phyloP scores from a whole-genome alignment of 2,329 filamentous ascomycete species.

The Scedosporium apiospermum region DNA sequence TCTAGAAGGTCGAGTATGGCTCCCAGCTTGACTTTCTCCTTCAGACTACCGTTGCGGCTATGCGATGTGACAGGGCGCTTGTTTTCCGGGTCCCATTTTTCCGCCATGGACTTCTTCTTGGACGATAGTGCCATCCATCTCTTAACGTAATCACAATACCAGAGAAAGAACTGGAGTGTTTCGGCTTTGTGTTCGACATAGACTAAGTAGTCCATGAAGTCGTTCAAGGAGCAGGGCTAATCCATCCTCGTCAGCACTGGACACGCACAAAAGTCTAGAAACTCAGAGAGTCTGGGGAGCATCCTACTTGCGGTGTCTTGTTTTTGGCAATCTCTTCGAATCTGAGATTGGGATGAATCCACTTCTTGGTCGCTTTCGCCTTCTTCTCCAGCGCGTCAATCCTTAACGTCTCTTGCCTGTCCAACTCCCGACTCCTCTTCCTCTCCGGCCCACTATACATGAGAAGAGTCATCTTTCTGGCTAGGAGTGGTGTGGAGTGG shows the following conservation, averaged over 20 bases:
- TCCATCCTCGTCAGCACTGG: background rate
- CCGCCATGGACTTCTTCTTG: slow-evolving; percentile 45
- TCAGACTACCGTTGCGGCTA: slow-evolving; percentile 6
- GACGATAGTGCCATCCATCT: slow-evolving; percentile 37
- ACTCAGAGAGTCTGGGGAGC: background rate
- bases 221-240: slow-evolving; percentile 21
- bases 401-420: background rate
- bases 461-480: slow-evolving; percentile 1
- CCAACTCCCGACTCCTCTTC: background rate
- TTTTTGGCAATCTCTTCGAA: slow-evolving; percentile 11
- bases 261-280: background rate
- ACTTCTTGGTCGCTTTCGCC: slow-evolving; percentile 4
- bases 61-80: slow-evolving; percentile 5
- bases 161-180: slow-evolving; percentile 69
- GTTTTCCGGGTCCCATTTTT: slow-evolving; percentile 43
- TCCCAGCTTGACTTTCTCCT: slow-evolving; percentile 8
- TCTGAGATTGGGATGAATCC: slow-evolving; percentile 6
- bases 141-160: slow-evolving; percentile 52
- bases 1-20: slow-evolving; percentile 10
- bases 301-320: slow-evolving; percentile 8
- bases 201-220: slow-evolving; percentile 79
- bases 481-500: no score
- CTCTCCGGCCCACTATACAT: slow-evolving; percentile 4
- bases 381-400: slow-evolving; percentile 2
- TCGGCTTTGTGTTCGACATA: slow-evolving; percentile 74